Base-by-base conservation (phyloP, 2,329 filamentous ascomycete species). In the Colletotrichum endophyticum region DNA sequence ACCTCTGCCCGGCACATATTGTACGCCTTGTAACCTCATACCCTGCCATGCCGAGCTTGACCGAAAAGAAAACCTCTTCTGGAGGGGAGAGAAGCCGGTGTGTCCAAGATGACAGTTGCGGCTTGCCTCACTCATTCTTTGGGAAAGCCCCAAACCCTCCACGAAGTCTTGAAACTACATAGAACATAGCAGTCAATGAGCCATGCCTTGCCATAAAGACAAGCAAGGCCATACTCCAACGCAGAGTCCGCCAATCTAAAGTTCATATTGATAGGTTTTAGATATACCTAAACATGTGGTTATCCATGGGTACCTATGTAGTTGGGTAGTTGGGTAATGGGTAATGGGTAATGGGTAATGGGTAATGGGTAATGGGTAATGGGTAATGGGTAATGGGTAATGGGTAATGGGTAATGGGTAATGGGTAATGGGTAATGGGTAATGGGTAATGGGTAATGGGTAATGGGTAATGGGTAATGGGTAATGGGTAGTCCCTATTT, bases 121-220 rank as follows among this genome's bases (percentile, higher is more conserved):
- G 15, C 34, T 39, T 39, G 16, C 36, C 16, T 19, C 36, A 11
- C 36, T 19, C 36, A 44, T 44, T 2, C 16, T 0, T 44, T 44
- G 36, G 36, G 1, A 44, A 44, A 3, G 16, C 5, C 16, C 16
- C 36, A 0, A 5, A 16, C 36, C 36, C 36, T 44, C 16, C 16
- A 44, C 36, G 36, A 44, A 44, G 8, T 44, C 36, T 44, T 44
- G 16, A 39, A 39, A 39, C 36, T 39, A 3, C 19, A n/a, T n/a
- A 44, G 19, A n/a, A 44, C 0, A 4, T 1, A n/a, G 39, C 19
- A 12, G 16, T 1, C 0, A n/a, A 44, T 11, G 0, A 44, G 19
- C 8, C 39, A 44, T 44, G 5, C 0, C 39, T 1, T n/a, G 9
- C 39, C 36, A 9, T 3, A 0, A 19, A 19, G 36, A 19, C 16